Conservation (phyloP, 169 alveolate genomes). For the Eimeria necatrix region DNA sequence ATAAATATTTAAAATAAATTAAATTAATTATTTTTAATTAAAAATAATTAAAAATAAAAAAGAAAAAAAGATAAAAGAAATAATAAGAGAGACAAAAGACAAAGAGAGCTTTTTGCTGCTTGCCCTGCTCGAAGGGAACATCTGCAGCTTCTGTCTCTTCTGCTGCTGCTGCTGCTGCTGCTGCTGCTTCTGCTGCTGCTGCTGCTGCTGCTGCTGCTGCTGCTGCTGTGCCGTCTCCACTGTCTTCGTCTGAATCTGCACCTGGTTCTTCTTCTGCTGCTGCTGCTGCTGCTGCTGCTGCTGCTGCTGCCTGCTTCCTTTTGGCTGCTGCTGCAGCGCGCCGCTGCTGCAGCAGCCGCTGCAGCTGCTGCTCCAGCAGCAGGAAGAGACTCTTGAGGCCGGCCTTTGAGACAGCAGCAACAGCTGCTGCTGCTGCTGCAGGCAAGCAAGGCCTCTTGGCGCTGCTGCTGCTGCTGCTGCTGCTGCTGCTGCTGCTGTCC, state of each 20-base stretch:
- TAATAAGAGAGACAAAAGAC: background rate
- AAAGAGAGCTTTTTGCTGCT: background rate
- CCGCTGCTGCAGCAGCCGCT: background rate
- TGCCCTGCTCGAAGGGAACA: background rate
- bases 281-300: background rate
- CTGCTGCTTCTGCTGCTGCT: background rate
- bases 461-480: constrained; percentile 8
- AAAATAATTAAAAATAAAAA: too few species aligned
- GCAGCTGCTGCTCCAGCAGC: background rate
- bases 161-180: background rate
- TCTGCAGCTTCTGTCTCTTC: background rate
- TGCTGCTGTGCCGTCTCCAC: background rate
- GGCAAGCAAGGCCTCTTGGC: background rate
- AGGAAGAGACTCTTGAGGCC: background rate
- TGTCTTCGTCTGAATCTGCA: background rate
- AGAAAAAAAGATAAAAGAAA: too few species aligned
- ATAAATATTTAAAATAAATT: too few species aligned
- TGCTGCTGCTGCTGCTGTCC: background rate
- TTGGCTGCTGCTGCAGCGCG: background rate
- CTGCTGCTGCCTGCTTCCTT: background rate
- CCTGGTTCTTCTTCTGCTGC: background rate
- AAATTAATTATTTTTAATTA: too few species aligned
- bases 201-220: background rate
- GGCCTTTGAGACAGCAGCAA: background rate
- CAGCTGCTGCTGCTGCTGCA: constrained; percentile 4